phyloP scores from a whole-genome alignment of 768 basidiomycete species.

The Boletus reticulatus region DNA sequence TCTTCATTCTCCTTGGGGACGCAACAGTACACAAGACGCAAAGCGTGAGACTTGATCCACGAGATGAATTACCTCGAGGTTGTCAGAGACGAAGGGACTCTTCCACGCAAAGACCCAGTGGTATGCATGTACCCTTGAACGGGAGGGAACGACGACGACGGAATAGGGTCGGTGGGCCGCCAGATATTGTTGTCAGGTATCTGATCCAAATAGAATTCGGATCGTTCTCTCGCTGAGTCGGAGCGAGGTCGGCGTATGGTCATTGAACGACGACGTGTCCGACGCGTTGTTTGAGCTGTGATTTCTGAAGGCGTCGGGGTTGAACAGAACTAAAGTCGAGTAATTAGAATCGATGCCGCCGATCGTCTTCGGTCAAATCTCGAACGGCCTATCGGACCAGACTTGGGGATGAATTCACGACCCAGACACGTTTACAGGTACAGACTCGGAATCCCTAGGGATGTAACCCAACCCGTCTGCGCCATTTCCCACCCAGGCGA shows the following conservation, averaged over 20 bases:
- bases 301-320: neutral
- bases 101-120: constrained; percentile 62
- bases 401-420: neutral
- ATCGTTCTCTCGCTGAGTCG: neutral
- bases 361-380: neutral
- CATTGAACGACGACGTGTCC: neutral
- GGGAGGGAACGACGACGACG: constrained; percentile 41
- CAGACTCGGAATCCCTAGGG: too few species aligned
- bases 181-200: constrained; percentile 37
- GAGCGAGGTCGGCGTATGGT: neutral
- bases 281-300: neutral
- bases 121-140: constrained; percentile 60
- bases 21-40: constrained; percentile 61
- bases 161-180: constrained; percentile 31
- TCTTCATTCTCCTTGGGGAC: constrained; percentile 52
- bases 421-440: too few species aligned
- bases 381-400: neutral
- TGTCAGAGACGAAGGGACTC: constrained; percentile 52
- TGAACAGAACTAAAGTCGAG: neutral
- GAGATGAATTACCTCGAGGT: constrained; percentile 42
- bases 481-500: constrained; percentile 7
- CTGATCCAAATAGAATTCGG: constrained; percentile 1
- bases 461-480: neutral
- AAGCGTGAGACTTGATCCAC: constrained; percentile 41
- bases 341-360: neutral